phyloP scores from a whole-genome alignment of 257 asterid species.

The Solanum etuberosum region DNA sequence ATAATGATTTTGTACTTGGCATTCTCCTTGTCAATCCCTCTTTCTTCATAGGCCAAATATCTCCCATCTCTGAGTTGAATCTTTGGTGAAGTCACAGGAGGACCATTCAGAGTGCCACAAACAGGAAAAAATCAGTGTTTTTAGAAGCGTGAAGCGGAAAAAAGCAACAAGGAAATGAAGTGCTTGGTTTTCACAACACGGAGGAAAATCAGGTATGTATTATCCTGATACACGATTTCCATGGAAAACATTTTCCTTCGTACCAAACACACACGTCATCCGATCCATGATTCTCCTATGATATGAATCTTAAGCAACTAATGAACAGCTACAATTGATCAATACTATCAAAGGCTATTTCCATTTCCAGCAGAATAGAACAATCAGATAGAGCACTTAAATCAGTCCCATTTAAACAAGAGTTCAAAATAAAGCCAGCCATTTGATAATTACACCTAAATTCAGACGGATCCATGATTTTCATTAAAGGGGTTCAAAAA shows the following conservation, averaged over 20 bases:
- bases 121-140: neutral
- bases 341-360: neutral
- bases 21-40: constrained; percentile 47
- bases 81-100: constrained; percentile 56
- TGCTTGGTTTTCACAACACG: too few species aligned
- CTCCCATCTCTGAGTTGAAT: constrained; percentile 57
- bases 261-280: too few species aligned
- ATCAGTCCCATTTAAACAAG: neutral
- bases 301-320: too few species aligned
- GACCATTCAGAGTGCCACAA: constrained; percentile 70
- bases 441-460: neutral
- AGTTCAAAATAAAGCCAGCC: neutral
- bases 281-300: too few species aligned
- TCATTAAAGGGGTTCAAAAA: too few species aligned
- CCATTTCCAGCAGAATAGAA: neutral
- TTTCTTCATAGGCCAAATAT: constrained; percentile 66
- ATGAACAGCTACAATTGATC: neutral
- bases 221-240: too few species aligned
- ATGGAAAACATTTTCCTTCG: too few species aligned
- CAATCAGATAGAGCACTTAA: neutral
- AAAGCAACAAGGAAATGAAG: neutral
- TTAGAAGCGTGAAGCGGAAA: neutral
- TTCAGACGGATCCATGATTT: neutral
- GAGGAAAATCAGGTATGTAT: too few species aligned
- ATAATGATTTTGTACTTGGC: constrained; percentile 48